Evolutionary conservation across 2,329 filamentous ascomycete species (phyloP).

Genomic region (Byssoonygena ceratinophila): DNA sequence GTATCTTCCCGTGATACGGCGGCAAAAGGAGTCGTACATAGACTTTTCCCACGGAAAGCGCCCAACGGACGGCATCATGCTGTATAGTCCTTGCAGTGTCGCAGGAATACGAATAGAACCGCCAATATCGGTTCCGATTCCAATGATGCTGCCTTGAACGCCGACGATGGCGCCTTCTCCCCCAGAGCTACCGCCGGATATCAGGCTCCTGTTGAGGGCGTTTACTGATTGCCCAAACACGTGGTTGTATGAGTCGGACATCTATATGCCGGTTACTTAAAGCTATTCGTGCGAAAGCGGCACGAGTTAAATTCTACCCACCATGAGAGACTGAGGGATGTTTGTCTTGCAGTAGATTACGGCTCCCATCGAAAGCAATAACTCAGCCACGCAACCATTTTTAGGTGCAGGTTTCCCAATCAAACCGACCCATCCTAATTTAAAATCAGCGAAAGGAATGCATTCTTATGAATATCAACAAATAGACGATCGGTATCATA

Average conservation of each 20-base stretch:
- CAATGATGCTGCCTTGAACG: constrained; percentile 28
- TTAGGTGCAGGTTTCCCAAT: constrained; percentile 36
- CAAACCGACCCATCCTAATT: constrained; percentile 12
- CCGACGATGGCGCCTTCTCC: constrained; percentile 30
- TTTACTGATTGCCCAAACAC: constrained; percentile 36
- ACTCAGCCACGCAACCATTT: constrained; percentile 48
- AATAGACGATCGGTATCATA: too few species aligned
- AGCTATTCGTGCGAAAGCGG: too few species aligned
- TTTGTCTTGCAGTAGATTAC: constrained; percentile 36
- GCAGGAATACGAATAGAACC: constrained; percentile 41
- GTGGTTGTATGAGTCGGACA: constrained; percentile 50
- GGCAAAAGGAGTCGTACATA: constrained; percentile 23
- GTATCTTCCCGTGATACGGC: neutral
- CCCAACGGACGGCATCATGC: constrained; percentile 45
- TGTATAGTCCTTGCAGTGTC: constrained; percentile 49
- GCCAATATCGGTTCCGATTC: constrained; percentile 35
- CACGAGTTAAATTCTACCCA: too few species aligned
- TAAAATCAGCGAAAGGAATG: neutral
- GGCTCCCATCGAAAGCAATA: constrained; percentile 47
- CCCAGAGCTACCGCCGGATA: constrained; percentile 29
- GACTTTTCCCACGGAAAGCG: constrained; percentile 36
- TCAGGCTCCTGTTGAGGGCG: constrained; percentile 26
- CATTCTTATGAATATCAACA: neutral
- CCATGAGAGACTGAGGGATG: constrained; percentile 35
- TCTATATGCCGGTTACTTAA: constrained; percentile 12